Percentiles rank a stretch among this genome's conserved stretches.
Evolutionary conservation across 2,329 filamentous ascomycete species (phyloP).

Genomic region (Pseudofabraea citricarpa): DNA sequence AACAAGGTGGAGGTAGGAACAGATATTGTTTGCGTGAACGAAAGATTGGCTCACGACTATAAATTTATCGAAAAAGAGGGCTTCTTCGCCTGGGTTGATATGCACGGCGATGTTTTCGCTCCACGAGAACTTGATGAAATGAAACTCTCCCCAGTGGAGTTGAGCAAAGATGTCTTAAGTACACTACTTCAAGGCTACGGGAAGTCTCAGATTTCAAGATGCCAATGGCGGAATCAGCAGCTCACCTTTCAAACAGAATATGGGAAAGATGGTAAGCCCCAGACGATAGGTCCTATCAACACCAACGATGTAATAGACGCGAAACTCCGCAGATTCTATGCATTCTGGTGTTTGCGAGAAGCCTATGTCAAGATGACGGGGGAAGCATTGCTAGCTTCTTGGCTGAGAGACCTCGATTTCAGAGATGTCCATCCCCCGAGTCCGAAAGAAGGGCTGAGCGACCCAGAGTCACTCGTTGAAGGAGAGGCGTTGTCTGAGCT

Average conservation of each 20-base stretch:
- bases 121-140: conserved; percentile 57
- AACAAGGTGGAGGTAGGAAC: conserved; percentile 54
- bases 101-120: conserved; percentile 67
- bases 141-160: conserved; percentile 33
- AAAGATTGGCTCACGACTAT: conserved; percentile 60
- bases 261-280: conserved; percentile 4
- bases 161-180: conserved; percentile 9
- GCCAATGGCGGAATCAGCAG: conserved; percentile 18
- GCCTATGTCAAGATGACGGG: conserved; percentile 81
- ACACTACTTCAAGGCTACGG: conserved; percentile 9
- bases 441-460: conserved; percentile 5
- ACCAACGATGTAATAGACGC: conserved; percentile 43
- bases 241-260: conserved; percentile 10
- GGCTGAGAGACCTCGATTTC: conserved; percentile 69
- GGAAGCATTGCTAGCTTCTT: conserved; percentile 68
- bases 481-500: conserved; percentile 18
- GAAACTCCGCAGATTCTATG: conserved; percentile 68
- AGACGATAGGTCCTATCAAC: conserved; percentile 20
- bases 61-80: conserved; percentile 52
- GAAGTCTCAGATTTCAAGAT: conserved; percentile 17
- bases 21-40: conserved; percentile 71
- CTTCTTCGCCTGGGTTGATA: conserved; percentile 64
- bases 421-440: conserved; percentile 40
- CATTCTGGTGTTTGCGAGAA: conserved; percentile 75
- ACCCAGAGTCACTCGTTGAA: conserved; percentile 12